Evolutionary conservation across 2,329 filamentous ascomycete species (phyloP).

Genomic region (Aschersonia sp.): DNA sequence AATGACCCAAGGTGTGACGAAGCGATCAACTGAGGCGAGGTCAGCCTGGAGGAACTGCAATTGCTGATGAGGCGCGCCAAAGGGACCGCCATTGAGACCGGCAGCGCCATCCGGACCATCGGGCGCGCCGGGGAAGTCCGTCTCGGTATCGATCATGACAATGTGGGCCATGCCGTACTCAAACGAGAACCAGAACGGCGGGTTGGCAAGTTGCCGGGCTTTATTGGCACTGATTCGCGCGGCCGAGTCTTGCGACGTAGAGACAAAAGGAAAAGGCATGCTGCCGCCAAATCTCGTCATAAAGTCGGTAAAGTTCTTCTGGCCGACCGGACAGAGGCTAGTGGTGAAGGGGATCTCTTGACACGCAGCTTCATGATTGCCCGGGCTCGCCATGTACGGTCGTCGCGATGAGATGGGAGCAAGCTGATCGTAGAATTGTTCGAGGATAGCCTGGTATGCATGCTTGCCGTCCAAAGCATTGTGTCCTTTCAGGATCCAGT

Average conservation of each 20-base stretch:
- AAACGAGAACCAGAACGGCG: slow-evolving; percentile 12
- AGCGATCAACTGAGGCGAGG: slow-evolving; percentile 39
- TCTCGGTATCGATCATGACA: slow-evolving; percentile 19
- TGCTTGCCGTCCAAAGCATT: slow-evolving; percentile 32
- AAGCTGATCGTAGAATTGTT: slow-evolving; percentile 32
- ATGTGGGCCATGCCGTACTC: slow-evolving; percentile 15
- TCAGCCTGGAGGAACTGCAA: slow-evolving; percentile 39
- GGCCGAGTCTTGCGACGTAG: slow-evolving; percentile 25
- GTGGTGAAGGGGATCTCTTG: slow-evolving; percentile 23
- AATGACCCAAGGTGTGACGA: slow-evolving; percentile 31
- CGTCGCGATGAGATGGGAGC: slow-evolving; percentile 34
- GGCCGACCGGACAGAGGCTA: slow-evolving; percentile 31
- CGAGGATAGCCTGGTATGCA: slow-evolving; percentile 41
- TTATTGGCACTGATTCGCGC: slow-evolving; percentile 29
- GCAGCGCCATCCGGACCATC: slow-evolving; percentile 10
- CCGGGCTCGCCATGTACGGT: slow-evolving; percentile 28
- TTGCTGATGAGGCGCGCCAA: slow-evolving; percentile 33
- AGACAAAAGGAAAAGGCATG: slow-evolving; percentile 36
- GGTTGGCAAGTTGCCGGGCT: slow-evolving; percentile 19
- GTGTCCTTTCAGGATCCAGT: slow-evolving; percentile 32
- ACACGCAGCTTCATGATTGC: slow-evolving; percentile 46
- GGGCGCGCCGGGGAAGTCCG: slow-evolving; percentile 15
- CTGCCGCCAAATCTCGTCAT: slow-evolving; percentile 37
- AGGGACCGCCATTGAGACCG: slow-evolving; percentile 31
- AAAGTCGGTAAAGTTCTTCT: slow-evolving; percentile 47